phyloP scores from a whole-genome alignment of 1,139 yeast species.

The Kazachstania sp. region DNA sequence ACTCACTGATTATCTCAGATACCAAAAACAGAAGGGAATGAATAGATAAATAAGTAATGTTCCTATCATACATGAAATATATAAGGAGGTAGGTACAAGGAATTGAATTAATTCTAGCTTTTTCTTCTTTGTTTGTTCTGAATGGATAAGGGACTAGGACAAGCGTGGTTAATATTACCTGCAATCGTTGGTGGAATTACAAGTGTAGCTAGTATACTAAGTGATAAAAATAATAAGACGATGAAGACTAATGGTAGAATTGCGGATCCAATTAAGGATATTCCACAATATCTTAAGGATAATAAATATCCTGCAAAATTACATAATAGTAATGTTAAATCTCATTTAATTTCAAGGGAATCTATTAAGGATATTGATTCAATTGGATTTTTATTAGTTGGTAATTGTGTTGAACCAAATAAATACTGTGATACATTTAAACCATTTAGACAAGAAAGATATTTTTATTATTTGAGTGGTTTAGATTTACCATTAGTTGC shows the following conservation, averaged over 20 bases:
- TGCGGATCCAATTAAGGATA: conserved; percentile 5
- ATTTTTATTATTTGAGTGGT: conserved; percentile 84
- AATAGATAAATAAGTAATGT: too few relatives aligned
- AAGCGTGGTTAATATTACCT: too few relatives aligned
- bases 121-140: too few relatives aligned
- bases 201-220: neutral
- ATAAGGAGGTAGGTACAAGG: too few relatives aligned
- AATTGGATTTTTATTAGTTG: conserved; percentile 51
- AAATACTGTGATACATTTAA: conserved; percentile 75
- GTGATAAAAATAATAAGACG: neutral
- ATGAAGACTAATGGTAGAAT: conserved; percentile 12
- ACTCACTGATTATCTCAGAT: too few relatives aligned
- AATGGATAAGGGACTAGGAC: too few relatives aligned
- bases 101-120: too few relatives aligned
- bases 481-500: conserved; percentile 72
- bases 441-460: conserved; percentile 81
- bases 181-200: neutral
- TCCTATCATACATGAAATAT: too few relatives aligned
- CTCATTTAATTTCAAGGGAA: conserved; percentile 3
- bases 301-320: conserved; percentile 58
- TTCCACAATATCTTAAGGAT: conserved; percentile 27
- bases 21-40: too few relatives aligned
- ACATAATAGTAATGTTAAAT: conserved; percentile 50
- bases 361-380: conserved; percentile 8
- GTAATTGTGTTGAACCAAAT: conserved; percentile 52